Base-by-base conservation (phyloP, 164 flowering plant genomes). In the Tetracentron sinense region DNA sequence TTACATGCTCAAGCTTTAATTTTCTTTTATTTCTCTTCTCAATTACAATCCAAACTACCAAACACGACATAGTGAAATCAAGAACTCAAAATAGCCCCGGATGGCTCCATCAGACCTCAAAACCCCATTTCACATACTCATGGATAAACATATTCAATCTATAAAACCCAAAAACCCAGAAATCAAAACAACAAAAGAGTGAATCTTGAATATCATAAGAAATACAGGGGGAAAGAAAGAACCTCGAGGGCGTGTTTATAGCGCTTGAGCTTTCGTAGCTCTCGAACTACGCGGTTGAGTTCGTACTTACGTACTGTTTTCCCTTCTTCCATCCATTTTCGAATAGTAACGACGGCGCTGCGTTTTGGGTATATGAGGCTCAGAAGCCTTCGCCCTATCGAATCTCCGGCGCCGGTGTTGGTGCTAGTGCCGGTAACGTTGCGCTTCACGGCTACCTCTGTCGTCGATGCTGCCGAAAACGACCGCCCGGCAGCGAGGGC, bases 231-330 rank as follows among this genome's bases (percentile, higher is more conserved):
- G 26, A 23, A 22, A 61, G 53, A 61, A 25, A 4, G 38, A 51
- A 89, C 96, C 92, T 88, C 90, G 51, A 92, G 87, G 1, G 94
- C 96, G 69, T 86, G 92, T 62, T 88, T 87, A 74, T 78, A 83
- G 54, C 96, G 90, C 65, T 76, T 79, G 62, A 77, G 72, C 70
- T 80, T 86, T 19, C 96, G 82, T 6, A 90, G 88, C 83, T 85
- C 90, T 3, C 96, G 75, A 23, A 88, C 89, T n/a, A 83, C 73
- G 46, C 90, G 86, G 56, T 81, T 81, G 74, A 92, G 87, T 72
- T 87, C 85, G 71, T 85, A 92, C 68, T 90, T 92, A 21, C 81
- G 86, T n/a, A 80, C 82, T 0, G 60, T 10, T 47, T 72, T 79
- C 12, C 96, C 96, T 67, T 92, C 86, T 52, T 90, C 90, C 23